Conservation (phyloP, 257 asterid genomes). For the Lycium barbarum region DNA sequence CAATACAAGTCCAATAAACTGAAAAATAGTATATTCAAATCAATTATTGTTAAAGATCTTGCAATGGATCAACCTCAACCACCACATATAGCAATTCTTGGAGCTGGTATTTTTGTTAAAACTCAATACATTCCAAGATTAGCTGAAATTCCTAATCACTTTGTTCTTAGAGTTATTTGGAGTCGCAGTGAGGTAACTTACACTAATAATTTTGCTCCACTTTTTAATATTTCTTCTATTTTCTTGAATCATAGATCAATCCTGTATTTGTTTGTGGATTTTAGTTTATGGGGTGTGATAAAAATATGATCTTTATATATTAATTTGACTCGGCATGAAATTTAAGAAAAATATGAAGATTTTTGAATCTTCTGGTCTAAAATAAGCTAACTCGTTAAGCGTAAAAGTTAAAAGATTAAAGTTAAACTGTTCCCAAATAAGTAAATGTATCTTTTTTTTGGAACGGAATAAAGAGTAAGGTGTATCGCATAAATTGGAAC, state of each 20-base stretch:
- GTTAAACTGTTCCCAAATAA: too few species aligned
- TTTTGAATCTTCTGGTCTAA: too few species aligned
- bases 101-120: constrained; percentile 88
- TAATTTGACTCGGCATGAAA: too few species aligned
- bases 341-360: too few species aligned
- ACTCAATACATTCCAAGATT: constrained; percentile 83
- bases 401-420: too few species aligned
- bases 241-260: background rate
- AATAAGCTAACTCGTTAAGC: too few species aligned
- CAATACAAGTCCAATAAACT: too few species aligned
- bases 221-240: background rate
- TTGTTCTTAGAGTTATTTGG: constrained; percentile 79
- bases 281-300: background rate
- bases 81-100: constrained; percentile 80
- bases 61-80: constrained; percentile 52
- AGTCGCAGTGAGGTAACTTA: constrained; percentile 77
- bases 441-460: too few species aligned
- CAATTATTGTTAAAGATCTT: background rate
- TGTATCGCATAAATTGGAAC: too few species aligned
- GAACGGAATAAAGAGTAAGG: too few species aligned
- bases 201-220: background rate
- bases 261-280: background rate
- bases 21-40: too few species aligned
- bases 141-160: constrained; percentile 75
- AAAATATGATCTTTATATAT: too few species aligned